Base-by-base conservation (phyloP, 2,329 filamentous ascomycete species). In the Metarhizium album region DNA sequence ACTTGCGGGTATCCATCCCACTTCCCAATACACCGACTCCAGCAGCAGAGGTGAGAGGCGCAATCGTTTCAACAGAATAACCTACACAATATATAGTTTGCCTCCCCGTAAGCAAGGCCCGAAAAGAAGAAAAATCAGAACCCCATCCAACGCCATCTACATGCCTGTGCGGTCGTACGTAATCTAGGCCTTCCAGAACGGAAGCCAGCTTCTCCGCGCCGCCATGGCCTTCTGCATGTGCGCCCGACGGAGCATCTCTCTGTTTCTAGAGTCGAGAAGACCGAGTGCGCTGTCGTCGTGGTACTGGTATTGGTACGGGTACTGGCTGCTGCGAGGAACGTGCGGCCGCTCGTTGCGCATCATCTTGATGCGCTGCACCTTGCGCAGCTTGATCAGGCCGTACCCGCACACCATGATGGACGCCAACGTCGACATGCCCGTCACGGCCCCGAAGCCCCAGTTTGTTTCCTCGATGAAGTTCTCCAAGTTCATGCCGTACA, bases 401-500 rank as follows among this genome's bases (percentile, higher is more conserved):
- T 91, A 95, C 60, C 80, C 78, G 70, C 87, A 91, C 48, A 95
- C 87, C 8, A 90, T 59, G 50, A 84, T 77, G 14, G 87, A 88
- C 65, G 90, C 83, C 51, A 84, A 60, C 51, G 84, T 77, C 52
- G 87, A 94, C 54, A 79, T 73, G 18, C 72, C 74, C 2, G 85
- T 88, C 53, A 98, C 83, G 49, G 80, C 80, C 45, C 76, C 77
- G 66, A 98, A 97, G 11, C 91, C 93, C 67, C 88, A 79, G 67
- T 88, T 80, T 1, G 87, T 90, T 65, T 97, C 91, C 72, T 98
- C 93, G 60, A 97, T 89, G 68, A 96, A 97, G 70, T 97, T 97
- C 65, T 96, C 94, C 57, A 98, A 74, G 72, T 98, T 98, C 90
- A 97, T 97, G 60, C 93, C 93, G 75, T 97, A 98, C n/a, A 98